Base-by-base conservation (phyloP, 768 basidiomycete species). In the Calocybe indica region DNA sequence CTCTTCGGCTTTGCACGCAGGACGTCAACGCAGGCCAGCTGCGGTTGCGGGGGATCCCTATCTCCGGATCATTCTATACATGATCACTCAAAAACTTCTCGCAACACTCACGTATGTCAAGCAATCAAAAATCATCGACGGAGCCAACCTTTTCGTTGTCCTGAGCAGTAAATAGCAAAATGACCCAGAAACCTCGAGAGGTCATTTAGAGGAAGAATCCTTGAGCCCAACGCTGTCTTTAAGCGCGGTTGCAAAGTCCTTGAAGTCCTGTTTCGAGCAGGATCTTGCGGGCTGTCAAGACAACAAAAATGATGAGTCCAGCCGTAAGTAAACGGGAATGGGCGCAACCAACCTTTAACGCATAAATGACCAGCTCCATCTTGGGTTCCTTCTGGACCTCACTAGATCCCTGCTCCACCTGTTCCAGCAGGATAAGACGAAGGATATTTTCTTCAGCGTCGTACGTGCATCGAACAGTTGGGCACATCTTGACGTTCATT, bases 401-500 rank as follows among this genome's bases (percentile, higher is more conserved):
- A 36, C 33, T 54, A 22, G 22, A 22, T 53, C 28, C 62, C 65
- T 44, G 52, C 38, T 52, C 63, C 15, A 66, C 50, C 6, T 66
- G 60, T 59, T 84, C 82, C 54, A 77, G 79, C 45, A 79, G 57
- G 28, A 79, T 68, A 5, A 85, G 59, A 14, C 82, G 77, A 33
- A 85, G 61, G 7, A 76, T 69, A 43, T 70, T 71, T 49, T 84
- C 82, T 34, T 73, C 71, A 13, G 67, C 63, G 49, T 83, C 78
- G 58, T 73, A 83, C 14, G 76, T 70, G 52, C 80, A 83, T 37
- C 80, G 75, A 37, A 85, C 70, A 7, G 76, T 62, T 6, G 79
- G 67, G 38, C 68, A 68, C 43, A 87, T 58, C 15, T 75, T 74
- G 37, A 82, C 66, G 56, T 83, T 85, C 80, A 85, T 80, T 1